A percentile compares a stretch with the other conserved stretches of the same genome.
phyloP scores from a whole-genome alignment of 495 filamentous ascomycete genomes.

The Lophium mytilinum region DNA sequence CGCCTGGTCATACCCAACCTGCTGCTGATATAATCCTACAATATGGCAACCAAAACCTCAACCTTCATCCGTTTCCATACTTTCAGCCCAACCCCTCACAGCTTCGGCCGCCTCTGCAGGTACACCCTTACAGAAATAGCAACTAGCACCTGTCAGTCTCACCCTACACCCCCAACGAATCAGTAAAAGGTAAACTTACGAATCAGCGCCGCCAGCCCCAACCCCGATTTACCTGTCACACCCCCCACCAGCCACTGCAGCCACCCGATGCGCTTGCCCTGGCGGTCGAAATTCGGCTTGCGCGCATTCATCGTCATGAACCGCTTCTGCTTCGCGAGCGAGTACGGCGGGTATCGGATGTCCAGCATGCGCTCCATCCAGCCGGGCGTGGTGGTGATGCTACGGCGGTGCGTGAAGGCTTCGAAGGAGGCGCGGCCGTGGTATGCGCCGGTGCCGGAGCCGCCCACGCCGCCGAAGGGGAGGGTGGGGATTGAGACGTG shows the following conservation, averaged over 20 bases:
- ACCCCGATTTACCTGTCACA: conserved; percentile 10
- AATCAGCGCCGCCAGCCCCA: conserved; percentile 17
- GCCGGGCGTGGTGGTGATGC: conserved; percentile 62
- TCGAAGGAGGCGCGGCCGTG: conserved; percentile 79
- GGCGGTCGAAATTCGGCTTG: conserved; percentile 77
- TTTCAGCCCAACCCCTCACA: background rate
- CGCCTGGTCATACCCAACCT: no score
- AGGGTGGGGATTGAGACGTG: conserved; percentile 70
- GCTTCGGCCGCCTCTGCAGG: conserved; percentile 15
- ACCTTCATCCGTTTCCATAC: no score
- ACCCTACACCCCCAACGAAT: background rate
- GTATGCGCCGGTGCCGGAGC: conserved; percentile 76
- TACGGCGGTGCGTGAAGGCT: conserved; percentile 68
- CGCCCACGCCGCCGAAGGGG: conserved; percentile 85
- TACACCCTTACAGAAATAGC: conserved; percentile 17
- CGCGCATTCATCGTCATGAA: conserved; percentile 47
- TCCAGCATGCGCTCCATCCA: conserved; percentile 74
- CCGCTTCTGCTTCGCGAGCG: conserved; percentile 48
- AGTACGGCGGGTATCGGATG: conserved; percentile 76
- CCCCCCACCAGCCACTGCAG: conserved; percentile 13
- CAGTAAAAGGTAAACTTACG: conserved; percentile 12
- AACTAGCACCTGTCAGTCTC: conserved; percentile 1
- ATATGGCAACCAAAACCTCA: no score
- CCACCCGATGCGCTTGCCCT: conserved; percentile 44
- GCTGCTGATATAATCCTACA: no score